A percentile compares a stretch with the other conserved stretches of the same genome.
phyloP scores from a whole-genome alignment of 164 flowering plant species.

The Stephania japonica region DNA sequence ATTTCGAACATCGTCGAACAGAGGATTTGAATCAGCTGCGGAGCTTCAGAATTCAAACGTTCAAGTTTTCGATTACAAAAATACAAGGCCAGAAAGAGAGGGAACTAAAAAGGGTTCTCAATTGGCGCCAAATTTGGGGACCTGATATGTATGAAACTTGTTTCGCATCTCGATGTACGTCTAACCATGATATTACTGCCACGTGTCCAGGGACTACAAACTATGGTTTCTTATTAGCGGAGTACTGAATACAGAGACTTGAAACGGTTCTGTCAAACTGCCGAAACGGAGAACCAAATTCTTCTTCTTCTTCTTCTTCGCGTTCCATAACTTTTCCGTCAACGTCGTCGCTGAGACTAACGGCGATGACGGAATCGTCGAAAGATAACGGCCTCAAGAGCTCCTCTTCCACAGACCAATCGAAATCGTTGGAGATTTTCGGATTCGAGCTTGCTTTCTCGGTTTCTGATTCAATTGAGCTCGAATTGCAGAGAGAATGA shows the following conservation, averaged over 20 bases:
- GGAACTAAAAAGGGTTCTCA: too few species aligned
- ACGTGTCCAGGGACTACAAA: neutral
- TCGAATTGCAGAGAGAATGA: conserved; percentile 24
- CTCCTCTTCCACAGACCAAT: conserved; percentile 24
- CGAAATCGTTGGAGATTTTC: conserved; percentile 9
- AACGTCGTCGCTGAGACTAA: conserved; percentile 13
- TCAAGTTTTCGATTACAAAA: too few species aligned
- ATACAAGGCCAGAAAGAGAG: too few species aligned
- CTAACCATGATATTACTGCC: too few species aligned
- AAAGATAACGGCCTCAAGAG: too few species aligned
- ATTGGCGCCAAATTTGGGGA: too few species aligned
- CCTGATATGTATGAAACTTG: neutral
- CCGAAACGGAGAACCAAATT: conserved; percentile 14
- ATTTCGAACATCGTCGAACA: neutral
- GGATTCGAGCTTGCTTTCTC: neutral
- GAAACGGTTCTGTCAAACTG: conserved; percentile 19
- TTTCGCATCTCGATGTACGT: neutral
- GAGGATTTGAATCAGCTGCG: neutral
- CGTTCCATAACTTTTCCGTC: conserved; percentile 8
- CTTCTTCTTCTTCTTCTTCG: conserved; percentile 9
- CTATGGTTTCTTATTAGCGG: conserved; percentile 5
- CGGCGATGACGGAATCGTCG: neutral
- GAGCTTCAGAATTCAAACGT: neutral
- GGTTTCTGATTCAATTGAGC: conserved; percentile 13
- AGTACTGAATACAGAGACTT: neutral